Evolutionary conservation across 139 green algal species (phyloP), one percentile per base, ranked within the genome.

Genomic region (Edaphochlamys debaryana): DNA sequence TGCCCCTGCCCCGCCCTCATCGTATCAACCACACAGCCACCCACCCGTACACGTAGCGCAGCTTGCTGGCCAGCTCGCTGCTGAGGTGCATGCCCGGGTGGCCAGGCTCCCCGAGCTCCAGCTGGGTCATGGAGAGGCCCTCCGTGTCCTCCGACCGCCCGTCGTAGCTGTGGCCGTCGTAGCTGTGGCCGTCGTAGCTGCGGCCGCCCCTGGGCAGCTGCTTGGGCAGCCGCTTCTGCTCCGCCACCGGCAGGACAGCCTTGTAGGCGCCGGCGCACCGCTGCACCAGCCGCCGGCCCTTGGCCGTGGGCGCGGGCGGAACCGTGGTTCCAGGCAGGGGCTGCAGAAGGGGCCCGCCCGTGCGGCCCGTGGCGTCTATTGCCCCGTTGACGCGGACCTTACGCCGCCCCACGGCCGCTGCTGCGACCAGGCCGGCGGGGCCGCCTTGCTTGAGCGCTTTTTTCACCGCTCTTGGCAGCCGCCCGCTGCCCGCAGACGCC

Each of bases 41-140:
- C 69, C 66, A 82, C 78, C 38, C 42, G 50, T 45, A 68, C 34
- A 84, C 34, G n/a, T 76, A 84, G 5, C 50, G 50, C 36, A 84
- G 66, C 37, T 58, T 41, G 36, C 38, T 50, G 36, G 71, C 66
- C 45, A 84, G 37, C 40, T 76, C 78, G 50, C 66, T 32, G 62
- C n/a, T 84, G 34, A 84, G 78, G 4, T 82, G 76, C 76, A 82
- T 36, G 40, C 54, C 73, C 29, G 54, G 27, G n/a, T 13, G 30
- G 60, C 60, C 30, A 23, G 1, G 60, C n/a, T 38, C 60, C 30
- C 15, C 27, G 60, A 32, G 30, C 56, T 27, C 20, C 50, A 4
- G 50, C 50, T 17, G 50, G 2, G 50, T 22, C 50, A 19, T 9
- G 2, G 34, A 27, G 27, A 8, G 8, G 2, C 19, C 56, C 27